phyloP scores from a whole-genome alignment of 768 basidiomycete genomes.

The Tephrocybe sp. region DNA sequence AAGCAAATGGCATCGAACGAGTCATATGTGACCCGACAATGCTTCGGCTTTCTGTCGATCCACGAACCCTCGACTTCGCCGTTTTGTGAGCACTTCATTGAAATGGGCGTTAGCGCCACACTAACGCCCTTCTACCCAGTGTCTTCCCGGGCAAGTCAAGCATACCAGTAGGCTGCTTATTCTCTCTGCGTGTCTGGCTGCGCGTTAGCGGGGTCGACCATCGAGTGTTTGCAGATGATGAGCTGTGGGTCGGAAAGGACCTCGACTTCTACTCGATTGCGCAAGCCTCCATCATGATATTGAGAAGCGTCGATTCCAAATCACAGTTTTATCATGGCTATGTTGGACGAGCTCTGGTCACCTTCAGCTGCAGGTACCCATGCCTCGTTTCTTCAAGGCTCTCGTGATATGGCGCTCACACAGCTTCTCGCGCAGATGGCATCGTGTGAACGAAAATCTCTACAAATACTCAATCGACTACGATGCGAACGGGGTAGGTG shows the following conservation, averaged over 20 bases:
- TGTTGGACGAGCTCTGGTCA: constrained; percentile 57
- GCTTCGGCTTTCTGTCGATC: constrained; percentile 51
- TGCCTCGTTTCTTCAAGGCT: neutral
- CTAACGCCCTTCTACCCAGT: constrained; percentile 29
- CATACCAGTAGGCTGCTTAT: constrained; percentile 53
- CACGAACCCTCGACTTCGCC: constrained; percentile 53
- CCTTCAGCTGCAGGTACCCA: constrained; percentile 53
- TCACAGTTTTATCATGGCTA: constrained; percentile 54
- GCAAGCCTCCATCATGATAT: constrained; percentile 55
- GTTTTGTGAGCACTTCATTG: constrained; percentile 50
- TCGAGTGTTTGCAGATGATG: constrained; percentile 62
- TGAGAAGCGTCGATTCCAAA: constrained; percentile 41
- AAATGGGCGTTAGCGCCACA: neutral
- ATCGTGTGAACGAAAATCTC: constrained; percentile 36
- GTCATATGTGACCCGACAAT: constrained; percentile 46
- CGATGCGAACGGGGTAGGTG: constrained; percentile 62
- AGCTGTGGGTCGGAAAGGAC: constrained; percentile 66
- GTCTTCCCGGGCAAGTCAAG: constrained; percentile 60
- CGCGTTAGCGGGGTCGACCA: constrained; percentile 58
- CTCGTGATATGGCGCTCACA: neutral
- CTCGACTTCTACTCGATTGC: constrained; percentile 60
- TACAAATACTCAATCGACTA: constrained; percentile 65
- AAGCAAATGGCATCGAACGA: constrained; percentile 55
- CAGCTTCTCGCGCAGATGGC: constrained; percentile 43
- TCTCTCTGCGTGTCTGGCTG: constrained; percentile 65